phyloP scores from a whole-genome alignment of 75 land plant species.

The Azolla pinnata region DNA sequence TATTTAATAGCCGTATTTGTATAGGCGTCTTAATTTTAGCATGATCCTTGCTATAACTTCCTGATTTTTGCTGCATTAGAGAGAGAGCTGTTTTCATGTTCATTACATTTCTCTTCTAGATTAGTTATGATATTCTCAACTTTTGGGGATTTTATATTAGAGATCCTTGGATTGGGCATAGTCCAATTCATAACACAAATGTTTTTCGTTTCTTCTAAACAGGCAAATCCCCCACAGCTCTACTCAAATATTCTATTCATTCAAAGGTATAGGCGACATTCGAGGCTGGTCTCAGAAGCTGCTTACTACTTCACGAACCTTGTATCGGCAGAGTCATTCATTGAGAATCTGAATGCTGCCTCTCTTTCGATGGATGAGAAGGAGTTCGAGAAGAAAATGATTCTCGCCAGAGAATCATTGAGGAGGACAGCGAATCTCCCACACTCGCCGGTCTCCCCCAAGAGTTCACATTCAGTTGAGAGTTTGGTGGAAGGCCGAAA shows the following conservation, averaged over 20 bases:
- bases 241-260: constrained; percentile 91
- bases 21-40: too few species aligned
- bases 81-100: too few species aligned
- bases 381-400: constrained; percentile 84
- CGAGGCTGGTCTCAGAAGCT: constrained; percentile 79
- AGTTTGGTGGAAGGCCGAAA: neutral
- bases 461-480: constrained; percentile 1
- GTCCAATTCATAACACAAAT: too few species aligned
- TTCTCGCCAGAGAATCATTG: constrained; percentile 43
- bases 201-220: too few species aligned
- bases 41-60: too few species aligned
- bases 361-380: constrained; percentile 84
- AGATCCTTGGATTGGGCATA: too few species aligned
- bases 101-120: too few species aligned
- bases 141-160: too few species aligned
- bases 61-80: too few species aligned
- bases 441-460: constrained; percentile 1
- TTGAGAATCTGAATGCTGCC: constrained; percentile 65
- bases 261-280: constrained; percentile 68
- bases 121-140: too few species aligned
- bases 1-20: too few species aligned
- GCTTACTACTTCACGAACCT: constrained; percentile 89
- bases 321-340: constrained; percentile 85
- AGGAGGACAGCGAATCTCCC: constrained; percentile 25
- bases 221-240: constrained; percentile 98